A percentile compares a stretch with the other conserved stretches of the same genome.
Conservation (phyloP, 257 asterid genomes). For the Jasminum sambac region DNA sequence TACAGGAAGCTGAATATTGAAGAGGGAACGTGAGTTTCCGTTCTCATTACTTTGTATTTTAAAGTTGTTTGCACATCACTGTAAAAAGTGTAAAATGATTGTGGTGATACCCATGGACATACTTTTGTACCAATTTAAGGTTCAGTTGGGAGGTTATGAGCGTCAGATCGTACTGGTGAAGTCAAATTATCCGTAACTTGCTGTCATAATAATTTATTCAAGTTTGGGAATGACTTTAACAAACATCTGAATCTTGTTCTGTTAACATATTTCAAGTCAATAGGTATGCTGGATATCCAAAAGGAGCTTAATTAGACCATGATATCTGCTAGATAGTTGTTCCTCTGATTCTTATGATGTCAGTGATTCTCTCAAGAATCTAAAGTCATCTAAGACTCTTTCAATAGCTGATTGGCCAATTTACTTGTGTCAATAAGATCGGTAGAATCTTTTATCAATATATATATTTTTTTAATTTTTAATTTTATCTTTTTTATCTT, state of each 20-base stretch:
- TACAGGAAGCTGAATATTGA: slow-evolving; percentile 78
- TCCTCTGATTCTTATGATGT: not conserved
- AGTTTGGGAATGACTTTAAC: slow-evolving; percentile 2
- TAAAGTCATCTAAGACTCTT: not conserved
- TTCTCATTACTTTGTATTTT: slow-evolving; percentile 6
- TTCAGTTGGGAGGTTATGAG: slow-evolving; percentile 5
- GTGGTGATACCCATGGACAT: slow-evolving; percentile 3
- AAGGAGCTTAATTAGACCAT: not conserved
- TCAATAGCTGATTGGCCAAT: slow-evolving; percentile 6
- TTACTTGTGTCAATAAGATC: not conserved
- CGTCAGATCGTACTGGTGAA: not conserved
- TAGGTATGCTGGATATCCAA: slow-evolving; percentile 1
- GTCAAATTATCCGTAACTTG: slow-evolving; percentile 12
- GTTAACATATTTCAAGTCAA: not conserved
- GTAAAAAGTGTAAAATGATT: slow-evolving; percentile 3
- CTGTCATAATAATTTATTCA: slow-evolving; percentile 3
- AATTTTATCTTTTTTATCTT: not conserved
- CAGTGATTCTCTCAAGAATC: not conserved
- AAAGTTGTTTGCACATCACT: slow-evolving; percentile 12
- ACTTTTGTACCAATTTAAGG: slow-evolving; percentile 1
- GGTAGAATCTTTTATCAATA: not conserved
- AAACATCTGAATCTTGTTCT: not conserved
- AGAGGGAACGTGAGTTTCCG: slow-evolving; percentile 93
- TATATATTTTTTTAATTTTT: too few relatives aligned
- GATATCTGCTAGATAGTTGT: not conserved